phyloP scores from a whole-genome alignment of 2,329 filamentous ascomycete genomes.

The Penicillium sumatraense region DNA sequence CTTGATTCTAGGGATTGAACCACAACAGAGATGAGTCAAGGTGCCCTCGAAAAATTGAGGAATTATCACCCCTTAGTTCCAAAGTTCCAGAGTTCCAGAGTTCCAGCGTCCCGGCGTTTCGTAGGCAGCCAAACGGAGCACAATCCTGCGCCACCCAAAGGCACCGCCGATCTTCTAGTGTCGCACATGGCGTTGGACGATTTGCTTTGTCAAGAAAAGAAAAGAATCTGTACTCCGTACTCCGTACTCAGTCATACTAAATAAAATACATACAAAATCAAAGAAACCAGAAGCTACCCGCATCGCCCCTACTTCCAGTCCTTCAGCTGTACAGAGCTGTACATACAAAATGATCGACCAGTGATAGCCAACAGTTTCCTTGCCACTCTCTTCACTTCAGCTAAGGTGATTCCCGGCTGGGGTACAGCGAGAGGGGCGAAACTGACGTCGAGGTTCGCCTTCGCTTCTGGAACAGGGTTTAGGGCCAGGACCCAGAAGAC shows the following conservation, averaged over 20 bases:
- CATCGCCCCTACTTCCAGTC: background rate
- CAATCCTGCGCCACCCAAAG: conserved; percentile 24
- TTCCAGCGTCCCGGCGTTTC: background rate
- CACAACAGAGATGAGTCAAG: conserved; percentile 6
- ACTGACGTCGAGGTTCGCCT: background rate
- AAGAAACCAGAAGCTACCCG: background rate
- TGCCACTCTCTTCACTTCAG: background rate
- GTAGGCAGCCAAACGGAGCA: conserved; percentile 14
- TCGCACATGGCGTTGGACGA: conserved; percentile 26
- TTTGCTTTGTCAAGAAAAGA: background rate
- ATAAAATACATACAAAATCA: background rate
- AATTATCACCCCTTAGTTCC: conserved; percentile 2
- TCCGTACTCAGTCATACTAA: too few species aligned
- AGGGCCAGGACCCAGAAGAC: conserved; percentile 5
- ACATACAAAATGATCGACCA: background rate
- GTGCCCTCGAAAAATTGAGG: conserved; percentile 1
- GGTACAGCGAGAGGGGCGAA: conserved; percentile 1
- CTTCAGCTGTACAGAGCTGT: background rate
- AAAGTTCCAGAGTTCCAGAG: conserved; percentile 1
- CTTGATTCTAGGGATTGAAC: conserved; percentile 21
- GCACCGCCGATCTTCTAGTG: conserved; percentile 27
- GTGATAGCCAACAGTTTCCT: background rate
- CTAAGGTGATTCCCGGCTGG: conserved; percentile 2
- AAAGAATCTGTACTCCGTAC: background rate
- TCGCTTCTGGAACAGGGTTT: conserved; percentile 21